These are phyloP conservation scores for Funneliformis mosseae DNA, from an alignment of 192 early-diverging fungal genomes.

Conservation along the genomic window DNA sequence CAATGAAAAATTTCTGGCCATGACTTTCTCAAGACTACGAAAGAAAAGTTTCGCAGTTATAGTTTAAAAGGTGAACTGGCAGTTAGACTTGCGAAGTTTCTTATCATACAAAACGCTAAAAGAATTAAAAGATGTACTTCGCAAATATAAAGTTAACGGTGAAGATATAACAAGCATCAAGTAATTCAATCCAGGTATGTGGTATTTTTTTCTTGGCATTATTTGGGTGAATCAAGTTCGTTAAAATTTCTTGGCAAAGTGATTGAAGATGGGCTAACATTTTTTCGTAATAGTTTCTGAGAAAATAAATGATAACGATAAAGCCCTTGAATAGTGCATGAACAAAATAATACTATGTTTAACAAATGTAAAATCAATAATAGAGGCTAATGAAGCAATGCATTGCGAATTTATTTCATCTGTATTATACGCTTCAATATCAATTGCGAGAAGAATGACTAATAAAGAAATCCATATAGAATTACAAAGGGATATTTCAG, in stretches of 20 bases:
- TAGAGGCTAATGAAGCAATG: constrained; percentile 3
- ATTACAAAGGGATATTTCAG: constrained; percentile 10
- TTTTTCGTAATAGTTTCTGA: constrained; percentile 24
- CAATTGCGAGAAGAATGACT: constrained; percentile 8
- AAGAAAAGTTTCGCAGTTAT: constrained; percentile 20
- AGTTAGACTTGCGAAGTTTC: constrained; percentile 17
- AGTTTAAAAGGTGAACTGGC: constrained; percentile 5
- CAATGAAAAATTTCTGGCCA: neutral
- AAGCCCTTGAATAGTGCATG: constrained; percentile 19
- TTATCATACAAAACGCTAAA: constrained; percentile 24
- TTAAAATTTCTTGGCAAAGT: no score
- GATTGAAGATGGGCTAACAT: neutral
- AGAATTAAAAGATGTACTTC: constrained; percentile 24
- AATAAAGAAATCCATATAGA: constrained; percentile 20
- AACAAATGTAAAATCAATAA: constrained; percentile 18
- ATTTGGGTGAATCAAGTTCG: no score
- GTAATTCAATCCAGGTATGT: no score
- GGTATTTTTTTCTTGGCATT: no score
- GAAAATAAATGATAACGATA: constrained; percentile 26
- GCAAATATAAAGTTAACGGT: constrained; percentile 22
- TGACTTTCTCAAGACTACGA: neutral
- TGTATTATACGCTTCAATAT: constrained; percentile 18
- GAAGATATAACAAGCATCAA: constrained; percentile 28
- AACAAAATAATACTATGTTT: constrained; percentile 3
- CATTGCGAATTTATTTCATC: constrained; percentile 16